Conservation (phyloP, 192 early-diverging fungal species). For the Spizellomyces sp. region DNA sequence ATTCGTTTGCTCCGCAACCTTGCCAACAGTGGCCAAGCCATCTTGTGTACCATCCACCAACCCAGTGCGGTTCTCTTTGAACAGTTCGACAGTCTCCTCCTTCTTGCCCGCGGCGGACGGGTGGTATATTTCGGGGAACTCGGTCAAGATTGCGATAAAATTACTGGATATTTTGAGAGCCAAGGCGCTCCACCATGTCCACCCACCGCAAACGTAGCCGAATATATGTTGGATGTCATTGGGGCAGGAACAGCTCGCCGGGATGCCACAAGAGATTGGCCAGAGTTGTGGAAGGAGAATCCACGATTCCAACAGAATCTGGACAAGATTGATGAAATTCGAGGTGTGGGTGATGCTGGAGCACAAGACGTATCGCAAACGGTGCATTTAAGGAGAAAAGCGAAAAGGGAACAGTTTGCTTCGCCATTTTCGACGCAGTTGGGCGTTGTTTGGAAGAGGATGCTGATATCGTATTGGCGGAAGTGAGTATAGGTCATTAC, state of each 20-base stretch:
- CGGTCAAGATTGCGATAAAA: slow-evolving; percentile 60
- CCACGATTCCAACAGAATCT: slow-evolving; percentile 44
- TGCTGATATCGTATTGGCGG: slow-evolving; percentile 72
- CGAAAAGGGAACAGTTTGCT: slow-evolving; percentile 40
- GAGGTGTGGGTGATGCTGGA: slow-evolving; percentile 31
- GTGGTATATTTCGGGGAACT: slow-evolving; percentile 86
- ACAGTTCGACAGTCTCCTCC: slow-evolving; percentile 78
- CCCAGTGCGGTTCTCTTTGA: slow-evolving; percentile 83
- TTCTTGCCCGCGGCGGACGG: slow-evolving; percentile 79
- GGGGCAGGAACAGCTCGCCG: slow-evolving; percentile 57
- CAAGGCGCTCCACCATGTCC: slow-evolving; percentile 71
- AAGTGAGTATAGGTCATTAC: too few relatives aligned
- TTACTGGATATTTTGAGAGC: slow-evolving; percentile 75
- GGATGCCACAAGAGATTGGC: slow-evolving; percentile 62
- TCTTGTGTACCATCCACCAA: slow-evolving; percentile 89
- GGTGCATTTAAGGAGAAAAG: neutral
- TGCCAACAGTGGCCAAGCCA: slow-evolving; percentile 65
- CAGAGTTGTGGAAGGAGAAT: slow-evolving; percentile 70
- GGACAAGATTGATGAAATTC: slow-evolving; percentile 59
- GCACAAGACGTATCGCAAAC: slow-evolving; percentile 2
- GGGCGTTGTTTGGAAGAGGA: slow-evolving; percentile 63
- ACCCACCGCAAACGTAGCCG: slow-evolving; percentile 74
- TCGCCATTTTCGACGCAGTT: slow-evolving; percentile 49
- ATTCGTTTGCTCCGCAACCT: slow-evolving; percentile 70
- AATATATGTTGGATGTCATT: slow-evolving; percentile 84